Base-by-base conservation (phyloP, 2,329 filamentous ascomycete genomes). In the Aureobasidium melanogenum region DNA sequence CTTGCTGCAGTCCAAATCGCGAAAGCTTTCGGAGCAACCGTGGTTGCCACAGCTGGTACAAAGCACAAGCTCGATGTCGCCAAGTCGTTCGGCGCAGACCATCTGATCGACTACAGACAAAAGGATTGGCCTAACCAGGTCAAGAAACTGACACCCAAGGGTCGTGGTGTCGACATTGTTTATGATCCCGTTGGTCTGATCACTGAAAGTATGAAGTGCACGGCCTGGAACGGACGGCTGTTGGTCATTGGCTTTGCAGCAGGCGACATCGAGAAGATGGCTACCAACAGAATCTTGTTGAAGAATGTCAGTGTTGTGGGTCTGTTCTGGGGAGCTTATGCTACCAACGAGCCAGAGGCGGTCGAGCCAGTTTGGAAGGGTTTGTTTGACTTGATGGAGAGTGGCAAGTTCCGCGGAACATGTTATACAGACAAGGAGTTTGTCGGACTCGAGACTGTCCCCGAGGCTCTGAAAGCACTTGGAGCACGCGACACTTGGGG, bases 161-260 rank as follows among this genome's bases (percentile, higher is more conserved):
- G 83, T 1, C 77, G 80, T 46, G 85, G 91, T 12, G 92, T 96
- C 19, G 92, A 97, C 74, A 90, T 97, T 56, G 92, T 97, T 24
- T 97, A 91, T 76, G 93, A 97, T 73, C 91, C 93, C 14, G 93
- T 97, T 1, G 93, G 93, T 0, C 77, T 97, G 71, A 89, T 97
- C 54, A 91, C 95, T 66, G 82, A 85, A 71, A 91, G 87, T 67
- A 89, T 92, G 67, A 96, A 96, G 76, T 97, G 93, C 76, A 89
- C 88, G 3, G 88, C 91, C 3, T 97, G 91, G 92, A 96, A 96
- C 73, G 93, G 89, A 1, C 83, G 92, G 14, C 81, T 97, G 60
- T 76, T 97, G 46, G 85, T 97, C 5, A 87, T 97, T 66, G 93
- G 93, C 0, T 97, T 97, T 71, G 91, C 92, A 0, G 89, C 86